These are phyloP conservation scores for Dalechampia spathulata DNA, from an alignment of 441 rosid species.

Conservation along the genomic window DNA sequence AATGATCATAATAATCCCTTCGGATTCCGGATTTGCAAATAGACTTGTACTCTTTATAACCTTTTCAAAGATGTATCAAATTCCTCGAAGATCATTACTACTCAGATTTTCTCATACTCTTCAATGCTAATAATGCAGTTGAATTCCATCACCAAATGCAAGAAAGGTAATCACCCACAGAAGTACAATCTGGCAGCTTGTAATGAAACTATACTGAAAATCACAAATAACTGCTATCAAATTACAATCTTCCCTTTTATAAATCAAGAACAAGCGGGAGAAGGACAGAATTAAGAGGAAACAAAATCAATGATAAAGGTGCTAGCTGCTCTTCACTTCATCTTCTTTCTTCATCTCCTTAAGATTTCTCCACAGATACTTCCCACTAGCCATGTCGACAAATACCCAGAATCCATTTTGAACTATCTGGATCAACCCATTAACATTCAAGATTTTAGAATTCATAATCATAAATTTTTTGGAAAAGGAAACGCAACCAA, in stretches of 20 bases:
- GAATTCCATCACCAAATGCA: no score
- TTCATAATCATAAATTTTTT: no score
- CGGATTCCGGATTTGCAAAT: neutral
- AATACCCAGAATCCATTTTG: slow-evolving; percentile 89
- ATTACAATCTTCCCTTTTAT: neutral
- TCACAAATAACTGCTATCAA: neutral
- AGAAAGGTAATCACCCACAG: neutral
- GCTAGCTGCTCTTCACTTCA: slow-evolving; percentile 16
- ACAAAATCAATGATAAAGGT: neutral
- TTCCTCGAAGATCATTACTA: no score
- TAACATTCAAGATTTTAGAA: neutral
- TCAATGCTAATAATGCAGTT: no score
- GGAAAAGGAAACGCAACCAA: no score
- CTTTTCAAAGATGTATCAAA: no score
- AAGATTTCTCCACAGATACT: slow-evolving; percentile 77
- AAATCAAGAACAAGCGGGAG: neutral
- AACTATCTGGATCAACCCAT: slow-evolving; percentile 34
- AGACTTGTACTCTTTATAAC: neutral
- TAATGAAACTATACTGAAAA: neutral
- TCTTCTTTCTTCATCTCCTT: slow-evolving; percentile 46
- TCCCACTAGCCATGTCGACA: slow-evolving; percentile 97
- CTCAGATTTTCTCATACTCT: no score
- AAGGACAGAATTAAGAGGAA: neutral
- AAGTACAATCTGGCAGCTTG: neutral
- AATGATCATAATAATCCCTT: neutral